phyloP scores from a whole-genome alignment of 2,329 filamentous ascomycete genomes.

The Cercospora zeae-maydis region DNA sequence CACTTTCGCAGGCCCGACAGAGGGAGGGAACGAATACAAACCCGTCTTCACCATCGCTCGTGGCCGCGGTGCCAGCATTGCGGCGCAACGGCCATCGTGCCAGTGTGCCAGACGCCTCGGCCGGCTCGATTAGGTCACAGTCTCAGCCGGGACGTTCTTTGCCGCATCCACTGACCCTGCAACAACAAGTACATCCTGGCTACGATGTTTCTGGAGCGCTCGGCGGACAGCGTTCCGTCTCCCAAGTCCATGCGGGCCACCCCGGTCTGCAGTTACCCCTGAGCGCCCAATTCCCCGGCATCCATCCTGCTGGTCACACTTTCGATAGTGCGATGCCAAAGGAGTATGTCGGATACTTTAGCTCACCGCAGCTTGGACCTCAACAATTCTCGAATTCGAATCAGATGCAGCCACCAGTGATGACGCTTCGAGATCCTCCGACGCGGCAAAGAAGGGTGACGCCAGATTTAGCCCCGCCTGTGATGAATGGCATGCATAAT shows the following conservation, averaged over 20 bases:
- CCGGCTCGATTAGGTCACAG: slow-evolving; percentile 45
- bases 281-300: slow-evolving; percentile 21
- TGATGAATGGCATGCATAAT: slow-evolving; percentile 30
- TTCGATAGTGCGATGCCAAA: slow-evolving; percentile 43
- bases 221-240: slow-evolving; percentile 19
- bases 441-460: slow-evolving; percentile 43
- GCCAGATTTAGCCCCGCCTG: slow-evolving; percentile 40
- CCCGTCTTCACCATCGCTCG: slow-evolving; percentile 48
- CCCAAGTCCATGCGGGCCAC: slow-evolving; percentile 29
- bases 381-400: slow-evolving; percentile 30
- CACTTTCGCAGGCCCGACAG: slow-evolving; percentile 37
- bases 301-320: slow-evolving; percentile 20
- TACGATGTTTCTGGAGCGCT: slow-evolving; percentile 40
- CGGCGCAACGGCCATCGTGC: slow-evolving; percentile 43
- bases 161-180: slow-evolving; percentile 40
- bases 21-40: slow-evolving; percentile 48
- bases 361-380: slow-evolving; percentile 41
- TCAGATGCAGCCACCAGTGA: slow-evolving; percentile 36
- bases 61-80: slow-evolving; percentile 43
- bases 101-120: slow-evolving; percentile 43
- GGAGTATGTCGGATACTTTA: slow-evolving; percentile 51
- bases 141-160: slow-evolving; percentile 49
- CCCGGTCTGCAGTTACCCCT: slow-evolving; percentile 27
- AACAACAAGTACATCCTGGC: slow-evolving; percentile 38
- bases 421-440: slow-evolving; percentile 41